Evolutionary conservation across 2,329 filamentous ascomycete genomes (phyloP).

Genomic region (Bertia moriformis): DNA sequence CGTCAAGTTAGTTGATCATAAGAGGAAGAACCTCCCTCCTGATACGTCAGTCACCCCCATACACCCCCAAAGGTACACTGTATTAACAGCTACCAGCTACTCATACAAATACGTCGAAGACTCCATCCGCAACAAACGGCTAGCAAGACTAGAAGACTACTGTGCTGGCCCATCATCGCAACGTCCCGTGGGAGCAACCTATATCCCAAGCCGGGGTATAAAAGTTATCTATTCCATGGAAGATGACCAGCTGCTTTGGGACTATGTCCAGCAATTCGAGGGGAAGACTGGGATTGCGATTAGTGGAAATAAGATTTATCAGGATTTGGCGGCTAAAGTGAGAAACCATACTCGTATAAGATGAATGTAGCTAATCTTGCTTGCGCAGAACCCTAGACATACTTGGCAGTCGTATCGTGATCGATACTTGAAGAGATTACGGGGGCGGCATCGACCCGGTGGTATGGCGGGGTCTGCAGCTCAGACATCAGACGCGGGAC

Average conservation of each 20-base stretch:
- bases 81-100: too few species aligned
- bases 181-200: not conserved
- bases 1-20: not conserved
- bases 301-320: constrained; percentile 15
- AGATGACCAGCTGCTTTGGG: not conserved
- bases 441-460: not conserved
- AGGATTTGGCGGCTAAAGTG: constrained; percentile 15
- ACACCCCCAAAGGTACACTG: too few species aligned
- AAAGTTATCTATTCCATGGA: not conserved
- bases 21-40: not conserved
- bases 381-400: constrained; percentile 8
- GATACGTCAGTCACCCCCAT: not conserved
- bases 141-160: not conserved
- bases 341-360: constrained; percentile 5
- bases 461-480: not conserved
- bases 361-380: too few species aligned
- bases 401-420: constrained; percentile 13
- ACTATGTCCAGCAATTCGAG: not conserved
- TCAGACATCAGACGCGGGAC: not conserved
- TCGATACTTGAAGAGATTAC: constrained; percentile 6
- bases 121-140: not conserved
- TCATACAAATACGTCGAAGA: not conserved
- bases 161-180: not conserved
- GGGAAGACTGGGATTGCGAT: constrained; percentile 2
- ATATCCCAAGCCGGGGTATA: not conserved